These are phyloP conservation scores for Claviceps monticola DNA, from an alignment of 2,329 filamentous ascomycete genomes.

Conservation along the genomic window DNA sequence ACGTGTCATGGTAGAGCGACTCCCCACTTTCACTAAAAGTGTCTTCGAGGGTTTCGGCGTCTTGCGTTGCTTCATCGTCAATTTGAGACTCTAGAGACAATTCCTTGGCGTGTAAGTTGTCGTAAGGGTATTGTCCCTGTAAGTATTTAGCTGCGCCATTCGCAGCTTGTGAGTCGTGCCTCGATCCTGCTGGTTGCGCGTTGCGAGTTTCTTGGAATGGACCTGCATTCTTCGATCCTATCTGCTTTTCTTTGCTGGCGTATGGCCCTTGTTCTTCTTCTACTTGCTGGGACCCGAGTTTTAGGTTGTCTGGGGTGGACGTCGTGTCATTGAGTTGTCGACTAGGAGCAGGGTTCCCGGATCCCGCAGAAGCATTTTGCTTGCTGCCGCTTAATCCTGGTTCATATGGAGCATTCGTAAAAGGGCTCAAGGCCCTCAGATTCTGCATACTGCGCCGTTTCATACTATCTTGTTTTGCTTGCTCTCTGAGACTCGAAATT, in stretches of 20 bases:
- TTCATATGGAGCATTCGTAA: constrained; percentile 49
- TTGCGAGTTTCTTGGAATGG: constrained; percentile 1
- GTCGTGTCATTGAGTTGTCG: neutral
- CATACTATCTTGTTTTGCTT: constrained; percentile 65
- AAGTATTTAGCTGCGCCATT: neutral
- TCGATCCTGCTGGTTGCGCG: neutral
- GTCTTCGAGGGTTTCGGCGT: constrained; percentile 2
- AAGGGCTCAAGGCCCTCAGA: constrained; percentile 61
- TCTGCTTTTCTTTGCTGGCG: constrained; percentile 5
- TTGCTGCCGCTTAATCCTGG: constrained; percentile 9
- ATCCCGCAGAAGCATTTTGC: constrained; percentile 8
- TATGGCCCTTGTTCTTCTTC: constrained; percentile 1
- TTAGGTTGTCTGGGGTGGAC: neutral
- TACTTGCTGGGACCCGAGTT: neutral
- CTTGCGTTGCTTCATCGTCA: constrained; percentile 12
- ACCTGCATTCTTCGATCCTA: neutral
- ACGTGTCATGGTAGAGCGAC: constrained; percentile 47
- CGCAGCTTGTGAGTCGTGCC: neutral
- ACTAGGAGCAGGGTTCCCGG: constrained; percentile 3
- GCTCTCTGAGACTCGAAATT: constrained; percentile 66
- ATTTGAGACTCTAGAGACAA: neutral
- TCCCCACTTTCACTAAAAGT: constrained; percentile 49
- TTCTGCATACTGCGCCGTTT: constrained; percentile 65
- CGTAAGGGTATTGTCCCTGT: neutral
- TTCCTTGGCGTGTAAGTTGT: neutral